Evolutionary conservation across 352 stramenopile species (phyloP).

Genomic region (Phytophthora megakarya): DNA sequence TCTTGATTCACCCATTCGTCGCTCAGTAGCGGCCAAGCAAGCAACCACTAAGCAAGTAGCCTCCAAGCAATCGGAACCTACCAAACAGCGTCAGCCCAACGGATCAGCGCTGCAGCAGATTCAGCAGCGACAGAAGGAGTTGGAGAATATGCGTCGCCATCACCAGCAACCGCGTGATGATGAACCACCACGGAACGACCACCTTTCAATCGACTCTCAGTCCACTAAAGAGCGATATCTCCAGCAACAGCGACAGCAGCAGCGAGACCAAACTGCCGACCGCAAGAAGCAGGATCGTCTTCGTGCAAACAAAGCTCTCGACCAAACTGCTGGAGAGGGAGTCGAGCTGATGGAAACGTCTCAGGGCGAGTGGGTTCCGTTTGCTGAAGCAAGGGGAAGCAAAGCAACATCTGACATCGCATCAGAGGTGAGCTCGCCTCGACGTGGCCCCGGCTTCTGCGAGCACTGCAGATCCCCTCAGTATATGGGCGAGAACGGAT

Average conservation of each 20-base stretch:
- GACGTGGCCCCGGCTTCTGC: conserved; percentile 38
- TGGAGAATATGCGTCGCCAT: conserved; percentile 31
- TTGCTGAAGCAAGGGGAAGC: conserved; percentile 22
- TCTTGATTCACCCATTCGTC: conserved; percentile 14
- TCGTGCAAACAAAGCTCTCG: conserved; percentile 32
- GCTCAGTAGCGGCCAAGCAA: no score
- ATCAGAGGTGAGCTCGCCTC: conserved; percentile 28
- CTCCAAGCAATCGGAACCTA: conserved; percentile 15
- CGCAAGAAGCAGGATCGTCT: conserved; percentile 19
- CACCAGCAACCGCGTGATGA: conserved; percentile 31
- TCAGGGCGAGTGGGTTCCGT: conserved; percentile 69
- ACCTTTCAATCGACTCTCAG: conserved; percentile 23
- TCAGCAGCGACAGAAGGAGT: conserved; percentile 37
- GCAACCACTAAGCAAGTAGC: no score
- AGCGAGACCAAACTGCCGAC: conserved; percentile 29
- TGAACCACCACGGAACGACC: conserved; percentile 31
- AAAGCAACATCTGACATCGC: conserved; percentile 19
- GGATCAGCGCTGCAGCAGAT: conserved; percentile 36
- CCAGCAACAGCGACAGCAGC: conserved; percentile 44
- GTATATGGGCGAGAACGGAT: conserved; percentile 48
- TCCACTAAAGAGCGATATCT: conserved; percentile 46
- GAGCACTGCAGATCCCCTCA: conserved; percentile 47
- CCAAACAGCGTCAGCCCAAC: conserved; percentile 17
- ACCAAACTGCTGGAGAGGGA: conserved; percentile 45
- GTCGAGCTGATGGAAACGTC: conserved; percentile 65